Conservation (phyloP, 208 protist species). For the Leptomonas pyrrhocoris region DNA sequence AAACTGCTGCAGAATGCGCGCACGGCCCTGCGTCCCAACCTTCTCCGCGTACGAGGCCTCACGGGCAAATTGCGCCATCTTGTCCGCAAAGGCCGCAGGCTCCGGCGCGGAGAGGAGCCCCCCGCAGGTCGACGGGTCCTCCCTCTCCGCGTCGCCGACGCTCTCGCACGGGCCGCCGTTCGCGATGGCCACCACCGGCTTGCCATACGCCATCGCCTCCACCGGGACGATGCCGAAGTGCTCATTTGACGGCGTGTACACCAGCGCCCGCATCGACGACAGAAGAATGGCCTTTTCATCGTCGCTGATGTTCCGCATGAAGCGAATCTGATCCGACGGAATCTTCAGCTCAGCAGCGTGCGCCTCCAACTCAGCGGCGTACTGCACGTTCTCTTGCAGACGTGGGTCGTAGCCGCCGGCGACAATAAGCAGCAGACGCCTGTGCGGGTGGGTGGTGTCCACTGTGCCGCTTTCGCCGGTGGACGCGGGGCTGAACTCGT, state of each 20-base stretch:
- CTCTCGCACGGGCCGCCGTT: constrained; percentile 94
- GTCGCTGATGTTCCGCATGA: constrained; percentile 86
- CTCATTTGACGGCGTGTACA: constrained; percentile 95
- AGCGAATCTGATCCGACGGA: constrained; percentile 48
- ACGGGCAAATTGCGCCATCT: constrained; percentile 44
- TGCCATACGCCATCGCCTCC: constrained; percentile 81
- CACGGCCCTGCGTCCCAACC: constrained; percentile 50
- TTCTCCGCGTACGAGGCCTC: constrained; percentile 34
- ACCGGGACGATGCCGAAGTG: constrained; percentile 96
- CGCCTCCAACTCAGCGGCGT: constrained; percentile 73
- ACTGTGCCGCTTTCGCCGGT: neutral
- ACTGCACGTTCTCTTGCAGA: constrained; percentile 82
- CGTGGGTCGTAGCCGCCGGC: constrained; percentile 88
- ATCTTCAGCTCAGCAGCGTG: constrained; percentile 40
- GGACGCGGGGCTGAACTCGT: constrained; percentile 23
- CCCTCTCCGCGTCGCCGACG: constrained; percentile 23
- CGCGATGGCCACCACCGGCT: constrained; percentile 91
- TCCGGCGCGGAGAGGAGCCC: constrained; percentile 64
- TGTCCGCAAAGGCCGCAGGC: constrained; percentile 62
- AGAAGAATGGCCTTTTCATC: constrained; percentile 76
- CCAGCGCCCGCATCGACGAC: constrained; percentile 58
- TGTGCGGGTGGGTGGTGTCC: neutral
- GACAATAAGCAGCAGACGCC: constrained; percentile 65
- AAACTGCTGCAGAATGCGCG: constrained; percentile 48
- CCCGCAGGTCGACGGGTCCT: constrained; percentile 36